Evolutionary conservation across 2,329 filamentous ascomycete species (phyloP), one percentile per base, ranked within the genome.

Genomic region (Aspergillus fumigatiaffinis): DNA sequence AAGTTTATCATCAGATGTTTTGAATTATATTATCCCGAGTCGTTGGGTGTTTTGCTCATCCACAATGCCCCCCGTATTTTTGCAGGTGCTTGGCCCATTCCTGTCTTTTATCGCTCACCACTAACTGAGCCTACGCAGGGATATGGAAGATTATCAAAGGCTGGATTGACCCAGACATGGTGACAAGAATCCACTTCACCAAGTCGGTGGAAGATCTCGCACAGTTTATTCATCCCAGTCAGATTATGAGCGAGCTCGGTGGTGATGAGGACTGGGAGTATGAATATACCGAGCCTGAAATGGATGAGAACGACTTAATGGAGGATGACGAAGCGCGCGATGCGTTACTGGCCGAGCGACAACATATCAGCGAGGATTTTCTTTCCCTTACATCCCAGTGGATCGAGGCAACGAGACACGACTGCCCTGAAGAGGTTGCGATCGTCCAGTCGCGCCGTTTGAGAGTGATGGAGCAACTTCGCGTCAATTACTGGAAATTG

Each of bases 1-100:
- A 97, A 96, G 71, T 97, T 97, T 76, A 96, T 97, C 87, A 96
- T 97, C 73, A 93, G 95, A 73, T 96, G 91, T 72, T 97, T 97
- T 71, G 92, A 97, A 79, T 92, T 92, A 58, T 97, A 97, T 72
- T 99, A 97, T 67, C 93, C 94, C 0, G 94, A 97, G 74, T 92
- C 86, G 44, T 82, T 97, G 1, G 93, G 92, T n/a, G 84, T 87
- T 1, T 89, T 97, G 14, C 82, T 97, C 46, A 90, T 97, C 46
- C 93, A 97, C 79, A 96, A 96, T 73, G 87, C 93, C 0, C 93
- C 93, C 0, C 68, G 93, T 91, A 80, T 97, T 28, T 97, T 97
- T 77, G 90, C 95, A 79, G 88, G 90, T 87, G 79, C 72, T 21
- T 32, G 49, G 28, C 26, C 14, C 5, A 52, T 42, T 12, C 14